Percentiles rank a stretch among this genome's conserved stretches.
Conservation (phyloP, 306 rosid genomes). For the Biancaea sappan region DNA sequence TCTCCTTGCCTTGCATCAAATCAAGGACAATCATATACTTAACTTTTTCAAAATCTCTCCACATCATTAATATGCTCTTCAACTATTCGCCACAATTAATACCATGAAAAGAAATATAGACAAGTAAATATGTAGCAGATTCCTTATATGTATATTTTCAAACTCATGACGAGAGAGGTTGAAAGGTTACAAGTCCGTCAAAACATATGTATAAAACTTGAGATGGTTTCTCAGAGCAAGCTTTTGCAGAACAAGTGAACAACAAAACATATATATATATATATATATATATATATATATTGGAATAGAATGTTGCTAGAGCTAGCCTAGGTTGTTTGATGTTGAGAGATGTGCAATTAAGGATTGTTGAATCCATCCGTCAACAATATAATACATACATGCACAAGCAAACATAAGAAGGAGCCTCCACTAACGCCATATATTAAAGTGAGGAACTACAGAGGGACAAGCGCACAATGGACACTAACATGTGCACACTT, state of each 20-base stretch:
- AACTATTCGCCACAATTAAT: slow-evolving; percentile 34
- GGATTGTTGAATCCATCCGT: slow-evolving; percentile 43
- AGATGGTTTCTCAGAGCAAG: neutral
- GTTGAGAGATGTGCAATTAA: slow-evolving; percentile 44
- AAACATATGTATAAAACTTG: neutral
- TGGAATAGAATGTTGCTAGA: too few relatives aligned
- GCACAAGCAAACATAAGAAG: slow-evolving; percentile 33
- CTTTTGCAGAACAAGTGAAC: neutral
- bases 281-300: too few relatives aligned
- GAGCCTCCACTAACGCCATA: slow-evolving; percentile 45
- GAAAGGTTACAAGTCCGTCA: slow-evolving; percentile 16
- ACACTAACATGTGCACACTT: slow-evolving; percentile 56
- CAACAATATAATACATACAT: slow-evolving; percentile 30
- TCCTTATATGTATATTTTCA: too few relatives aligned
- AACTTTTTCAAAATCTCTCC: slow-evolving; percentile 48
- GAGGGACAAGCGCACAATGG: slow-evolving; percentile 53
- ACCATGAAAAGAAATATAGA: neutral
- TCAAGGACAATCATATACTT: slow-evolving; percentile 44
- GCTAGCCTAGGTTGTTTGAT: slow-evolving; percentile 36
- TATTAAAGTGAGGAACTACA: slow-evolving; percentile 39
- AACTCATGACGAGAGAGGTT: slow-evolving; percentile 15
- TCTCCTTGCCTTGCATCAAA: slow-evolving; percentile 36
- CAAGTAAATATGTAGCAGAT: neutral
- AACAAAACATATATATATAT: slow-evolving; percentile 3
- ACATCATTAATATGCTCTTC: slow-evolving; percentile 49